These are phyloP conservation scores for Symbiodinium pilosum DNA, from an alignment of 73 alveolate species.

Conservation along the genomic window DNA sequence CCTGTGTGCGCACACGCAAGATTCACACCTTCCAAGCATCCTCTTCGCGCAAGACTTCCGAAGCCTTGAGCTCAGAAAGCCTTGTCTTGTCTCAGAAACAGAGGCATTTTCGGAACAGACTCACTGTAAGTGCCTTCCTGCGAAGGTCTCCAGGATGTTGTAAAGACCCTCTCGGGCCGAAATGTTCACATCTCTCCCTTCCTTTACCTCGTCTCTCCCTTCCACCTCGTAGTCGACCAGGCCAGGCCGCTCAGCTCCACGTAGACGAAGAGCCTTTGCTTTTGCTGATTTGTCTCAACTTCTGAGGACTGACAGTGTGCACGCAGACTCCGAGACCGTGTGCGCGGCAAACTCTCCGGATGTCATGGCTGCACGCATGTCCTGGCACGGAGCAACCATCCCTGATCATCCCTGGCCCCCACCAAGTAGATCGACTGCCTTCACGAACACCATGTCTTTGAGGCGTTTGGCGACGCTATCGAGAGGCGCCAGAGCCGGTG, in stretches of 20 bases:
- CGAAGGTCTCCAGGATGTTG: slow-evolving; percentile 53
- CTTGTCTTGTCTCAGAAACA: background rate
- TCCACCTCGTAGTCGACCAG: slow-evolving; percentile 84
- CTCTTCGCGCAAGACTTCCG: slow-evolving; percentile 14
- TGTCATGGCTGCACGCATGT: slow-evolving; percentile 47
- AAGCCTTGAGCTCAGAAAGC: slow-evolving; percentile 17
- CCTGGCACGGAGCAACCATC: background rate
- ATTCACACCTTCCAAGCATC: slow-evolving; percentile 30
- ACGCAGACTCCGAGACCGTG: background rate
- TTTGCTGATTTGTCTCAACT: too few relatives aligned
- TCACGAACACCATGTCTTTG: slow-evolving; percentile 68
- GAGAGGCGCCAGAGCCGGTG: background rate
- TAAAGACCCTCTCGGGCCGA: slow-evolving; percentile 28
- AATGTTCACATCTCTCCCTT: background rate
- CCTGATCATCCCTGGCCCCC: background rate
- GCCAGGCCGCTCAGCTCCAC: slow-evolving; percentile 56
- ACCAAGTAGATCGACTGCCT: too few relatives aligned
- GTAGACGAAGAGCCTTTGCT: slow-evolving; percentile 29
- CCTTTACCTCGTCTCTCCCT: too few relatives aligned
- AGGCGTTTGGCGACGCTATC: background rate
- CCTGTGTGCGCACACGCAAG: background rate
- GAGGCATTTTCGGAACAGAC: background rate
- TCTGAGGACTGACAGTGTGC: background rate
- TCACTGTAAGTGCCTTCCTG: slow-evolving; percentile 27
- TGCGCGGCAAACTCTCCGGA: slow-evolving; percentile 43